phyloP scores from a whole-genome alignment of 257 asterid genomes.

The Osmanthus fragrans region DNA sequence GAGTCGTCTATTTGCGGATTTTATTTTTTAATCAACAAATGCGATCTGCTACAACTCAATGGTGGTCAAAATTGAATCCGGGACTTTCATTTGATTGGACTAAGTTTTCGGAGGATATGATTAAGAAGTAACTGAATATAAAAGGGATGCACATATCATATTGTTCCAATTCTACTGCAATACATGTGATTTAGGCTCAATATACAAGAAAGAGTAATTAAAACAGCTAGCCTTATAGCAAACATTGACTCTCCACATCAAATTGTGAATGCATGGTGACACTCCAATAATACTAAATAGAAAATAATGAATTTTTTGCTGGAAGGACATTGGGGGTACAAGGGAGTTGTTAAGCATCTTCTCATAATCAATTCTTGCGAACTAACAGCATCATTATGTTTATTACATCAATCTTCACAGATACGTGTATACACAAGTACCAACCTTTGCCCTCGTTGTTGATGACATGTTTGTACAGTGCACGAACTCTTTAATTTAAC shows the following conservation, averaged over 20 bases:
- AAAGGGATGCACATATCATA: background rate
- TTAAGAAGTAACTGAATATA: background rate
- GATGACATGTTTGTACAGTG: too few relatives aligned
- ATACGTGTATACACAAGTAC: too few relatives aligned
- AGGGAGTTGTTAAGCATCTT: background rate
- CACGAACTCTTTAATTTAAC: background rate
- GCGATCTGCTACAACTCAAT: background rate
- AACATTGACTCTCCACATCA: background rate
- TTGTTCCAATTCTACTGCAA: too few relatives aligned
- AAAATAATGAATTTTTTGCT: slow-evolving; percentile 12
- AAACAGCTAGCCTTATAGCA: background rate
- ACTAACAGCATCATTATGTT: background rate
- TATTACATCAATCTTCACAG: too few relatives aligned
- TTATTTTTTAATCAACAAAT: background rate
- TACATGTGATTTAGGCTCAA: background rate
- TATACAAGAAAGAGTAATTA: background rate
- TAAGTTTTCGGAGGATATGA: background rate
- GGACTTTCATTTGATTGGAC: background rate
- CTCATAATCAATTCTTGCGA: background rate
- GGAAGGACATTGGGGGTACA: slow-evolving; percentile 26
- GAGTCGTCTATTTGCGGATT: too few relatives aligned
- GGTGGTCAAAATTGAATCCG: background rate
- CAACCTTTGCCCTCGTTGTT: background rate
- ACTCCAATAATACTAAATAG: background rate
- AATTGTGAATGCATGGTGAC: background rate